Conservation (phyloP, 768 basidiomycete genomes). For the Lentinula boryana region DNA sequence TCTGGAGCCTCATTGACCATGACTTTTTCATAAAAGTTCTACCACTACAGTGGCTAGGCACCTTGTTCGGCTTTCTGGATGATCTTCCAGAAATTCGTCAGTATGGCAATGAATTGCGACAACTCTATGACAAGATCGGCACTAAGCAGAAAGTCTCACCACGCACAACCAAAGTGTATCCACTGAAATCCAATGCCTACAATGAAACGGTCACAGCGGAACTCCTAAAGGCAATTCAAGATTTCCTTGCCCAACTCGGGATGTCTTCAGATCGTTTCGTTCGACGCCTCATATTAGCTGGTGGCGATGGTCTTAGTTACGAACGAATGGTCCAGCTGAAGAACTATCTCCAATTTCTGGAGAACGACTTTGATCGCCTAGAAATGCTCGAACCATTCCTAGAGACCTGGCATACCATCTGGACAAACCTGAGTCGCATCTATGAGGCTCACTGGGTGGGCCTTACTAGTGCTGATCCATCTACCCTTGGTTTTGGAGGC, state of each 20-base stretch:
- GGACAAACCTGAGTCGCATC: slow-evolving; percentile 13
- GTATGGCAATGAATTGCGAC: slow-evolving; percentile 13
- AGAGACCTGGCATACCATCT: slow-evolving; percentile 11
- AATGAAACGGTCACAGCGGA: slow-evolving; percentile 22
- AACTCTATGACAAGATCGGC: slow-evolving; percentile 16
- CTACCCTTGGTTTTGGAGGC: slow-evolving; percentile 10
- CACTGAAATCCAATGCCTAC: slow-evolving; percentile 22
- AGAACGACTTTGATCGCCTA: slow-evolving; percentile 5
- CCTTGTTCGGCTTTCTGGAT: slow-evolving; percentile 9
- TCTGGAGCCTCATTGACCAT: slow-evolving; percentile 9
- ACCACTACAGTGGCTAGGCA: slow-evolving; percentile 12
- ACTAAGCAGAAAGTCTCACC: slow-evolving; percentile 11
- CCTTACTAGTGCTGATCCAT: slow-evolving; percentile 10
- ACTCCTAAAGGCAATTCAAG: slow-evolving; percentile 22
- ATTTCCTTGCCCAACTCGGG: slow-evolving; percentile 28
- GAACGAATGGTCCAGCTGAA: slow-evolving; percentile 9
- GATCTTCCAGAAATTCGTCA: slow-evolving; percentile 2
- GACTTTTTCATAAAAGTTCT: slow-evolving; percentile 5
- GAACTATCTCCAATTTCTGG: slow-evolving; percentile 13
- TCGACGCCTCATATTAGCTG: too few relatives aligned
- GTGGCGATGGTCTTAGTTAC: slow-evolving; percentile 9
- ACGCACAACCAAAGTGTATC: slow-evolving; percentile 15
- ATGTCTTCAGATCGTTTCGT: too few relatives aligned
- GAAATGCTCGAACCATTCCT: neutral
- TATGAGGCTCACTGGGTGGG: slow-evolving; percentile 13